Base-by-base conservation (phyloP, 805 yeast species). In the Candida sithepensis region DNA sequence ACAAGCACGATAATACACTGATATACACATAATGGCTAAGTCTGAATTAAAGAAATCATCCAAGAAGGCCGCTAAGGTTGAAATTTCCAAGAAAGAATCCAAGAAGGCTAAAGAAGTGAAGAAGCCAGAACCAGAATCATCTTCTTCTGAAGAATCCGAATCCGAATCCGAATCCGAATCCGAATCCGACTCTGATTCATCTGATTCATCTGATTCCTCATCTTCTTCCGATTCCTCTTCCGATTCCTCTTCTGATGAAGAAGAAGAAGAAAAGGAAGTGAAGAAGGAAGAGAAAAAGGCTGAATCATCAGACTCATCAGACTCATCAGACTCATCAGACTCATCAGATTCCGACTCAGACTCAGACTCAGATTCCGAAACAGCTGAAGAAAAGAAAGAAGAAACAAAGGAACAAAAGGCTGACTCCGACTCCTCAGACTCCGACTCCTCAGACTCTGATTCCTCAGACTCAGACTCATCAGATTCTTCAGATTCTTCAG, bases 301-400 rank as follows among this genome's bases (percentile, higher is more conserved):
- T 39, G 51, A 56, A 45, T 46, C 46, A 21, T 39, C 53, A 24
- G 50, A 49, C 26, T 47, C 54, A 23, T 50, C 62, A 33, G 39
- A 19, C 2, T 34, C 39, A 14, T 50, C 61, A 28, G 65, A 58
- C 34, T 45, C 44, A n/a, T n/a, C n/a, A n/a, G n/a, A n/a, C 10
- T 47, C 55, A 32, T 63, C 48, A 14, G 55, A 45, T 24, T 50
- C 67, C 33, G 63, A 58, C 36, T 58, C 66, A n/a, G 58, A 54
- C 39, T 49, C 49, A 39, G 46, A 44, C 37, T 44, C 45, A n/a
- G 56, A 52, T 13, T 52, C 57, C 2, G 59, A 55, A 33, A 49
- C 58, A 8, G 55, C 55, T 12, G 49, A 26, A 26, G 30, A 26
- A 26, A 26, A 26, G 30, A 26, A 26, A 21, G 55, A 49, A 32